Base-by-base conservation (phyloP, 331 rosid species). In the Rosa hybrid region DNA sequence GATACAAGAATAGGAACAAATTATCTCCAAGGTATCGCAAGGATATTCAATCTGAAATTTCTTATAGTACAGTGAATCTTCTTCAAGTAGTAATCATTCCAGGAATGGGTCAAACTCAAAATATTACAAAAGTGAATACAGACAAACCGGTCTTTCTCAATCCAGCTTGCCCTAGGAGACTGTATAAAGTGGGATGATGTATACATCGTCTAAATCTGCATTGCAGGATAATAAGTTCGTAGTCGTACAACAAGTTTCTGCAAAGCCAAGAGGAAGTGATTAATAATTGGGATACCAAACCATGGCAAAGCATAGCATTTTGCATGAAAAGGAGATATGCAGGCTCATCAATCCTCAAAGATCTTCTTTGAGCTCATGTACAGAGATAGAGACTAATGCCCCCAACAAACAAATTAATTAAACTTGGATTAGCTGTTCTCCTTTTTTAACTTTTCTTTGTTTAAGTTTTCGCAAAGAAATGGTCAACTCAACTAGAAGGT, bases 131-230 rank as follows among this genome's bases (percentile, higher is more conserved):
- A 34, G 12, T 7, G 75, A 68, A 78, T 21, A 65, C 54, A 23
- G 67, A 41, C 68, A 78, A 78, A 53, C 60, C 65, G 4, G 56
- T 78, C 68, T 54, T 46, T 44, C 46, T 62, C 72, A 75, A 7
- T 75, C 71, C 57, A 46, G 72, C 80, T 62, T 17, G 59, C 72
- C 20, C 54, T 63, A 53, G 54, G 20, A 69, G n/a, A 54, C 56
- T 53, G 10, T 42, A 45, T 25, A 17, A 34, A 62, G 80, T 45
- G 21, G 80, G 27, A 25, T 39, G 50, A 74, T 74, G 46, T 6
- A 20, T 25, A 20, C 78, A 0, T 51, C 25, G 23, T 27, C 16
- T 50, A 16, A 9, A 53, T 8, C 3, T 34, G 27, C 30, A 51
- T 49, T 67, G 23, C 48, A 8, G 48, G 48, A 17, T 7, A 42